Conservation (phyloP, 768 basidiomycete species). For the Leccinum ochraceum region DNA sequence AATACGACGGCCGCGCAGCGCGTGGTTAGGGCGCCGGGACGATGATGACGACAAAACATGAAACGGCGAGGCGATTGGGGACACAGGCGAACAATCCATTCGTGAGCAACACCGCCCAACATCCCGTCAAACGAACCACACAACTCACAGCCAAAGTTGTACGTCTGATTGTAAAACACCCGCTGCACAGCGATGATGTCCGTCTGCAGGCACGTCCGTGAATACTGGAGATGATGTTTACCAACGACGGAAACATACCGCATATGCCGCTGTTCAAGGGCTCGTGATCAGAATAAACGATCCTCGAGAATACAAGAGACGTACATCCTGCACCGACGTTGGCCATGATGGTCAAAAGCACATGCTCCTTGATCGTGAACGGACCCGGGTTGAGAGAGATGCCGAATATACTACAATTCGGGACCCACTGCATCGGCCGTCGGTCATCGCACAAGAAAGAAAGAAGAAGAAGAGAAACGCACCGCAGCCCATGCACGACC, state of each 20-base stretch:
- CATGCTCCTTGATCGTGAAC: constrained; percentile 74
- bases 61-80: background rate
- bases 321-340: constrained; percentile 38
- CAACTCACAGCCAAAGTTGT: constrained; percentile 48
- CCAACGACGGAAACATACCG: constrained; percentile 23
- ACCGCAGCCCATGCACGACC: constrained; percentile 61
- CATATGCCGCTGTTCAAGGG: constrained; percentile 45
- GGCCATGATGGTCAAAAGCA: constrained; percentile 70
- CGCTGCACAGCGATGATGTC: constrained; percentile 76
- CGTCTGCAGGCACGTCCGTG: constrained; percentile 37
- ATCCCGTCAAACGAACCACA: background rate
- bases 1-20: background rate
- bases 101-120: background rate
- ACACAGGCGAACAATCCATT: too few relatives aligned
- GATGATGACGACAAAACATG: background rate
- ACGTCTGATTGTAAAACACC: constrained; percentile 62
- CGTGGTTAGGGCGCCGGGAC: background rate
- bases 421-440: constrained; percentile 41
- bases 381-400: constrained; percentile 71
- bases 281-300: background rate
- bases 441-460: too few relatives aligned
- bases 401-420: constrained; percentile 54
- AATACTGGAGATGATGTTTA: background rate
- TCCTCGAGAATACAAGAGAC: constrained; percentile 10
- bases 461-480: background rate